Percentiles rank a stretch among this genome's conserved stretches.
phyloP scores from a whole-genome alignment of 2,329 filamentous ascomycete genomes.

The Epichloe gansuensis region DNA sequence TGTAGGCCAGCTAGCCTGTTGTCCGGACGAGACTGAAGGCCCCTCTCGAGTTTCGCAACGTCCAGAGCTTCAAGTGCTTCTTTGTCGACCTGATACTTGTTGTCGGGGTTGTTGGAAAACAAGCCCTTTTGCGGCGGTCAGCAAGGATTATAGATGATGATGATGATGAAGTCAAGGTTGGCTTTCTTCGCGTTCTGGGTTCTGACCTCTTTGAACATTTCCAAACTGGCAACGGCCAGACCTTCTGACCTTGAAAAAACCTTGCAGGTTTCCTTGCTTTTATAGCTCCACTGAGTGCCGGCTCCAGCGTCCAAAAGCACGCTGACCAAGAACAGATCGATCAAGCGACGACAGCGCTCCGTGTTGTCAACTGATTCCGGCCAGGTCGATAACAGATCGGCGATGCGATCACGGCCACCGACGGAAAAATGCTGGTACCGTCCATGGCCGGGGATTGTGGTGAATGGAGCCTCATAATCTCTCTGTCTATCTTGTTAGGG shows the following conservation, averaged over 20 bases:
- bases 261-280: conserved; percentile 75
- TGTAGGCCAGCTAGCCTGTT: conserved; percentile 79
- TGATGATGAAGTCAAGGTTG: not conserved
- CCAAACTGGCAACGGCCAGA: conserved; percentile 60
- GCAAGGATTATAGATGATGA: not conserved
- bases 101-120: conserved; percentile 70
- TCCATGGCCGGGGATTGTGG: conserved; percentile 69
- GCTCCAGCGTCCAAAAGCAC: conserved; percentile 80
- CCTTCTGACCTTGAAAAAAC: conserved; percentile 79
- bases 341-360: conserved; percentile 60
- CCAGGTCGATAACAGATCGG: conserved; percentile 58
- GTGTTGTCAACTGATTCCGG: conserved; percentile 54
- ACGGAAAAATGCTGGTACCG: conserved; percentile 75
- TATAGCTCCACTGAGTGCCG: conserved; percentile 83
- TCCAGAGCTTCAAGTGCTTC: conserved; percentile 64
- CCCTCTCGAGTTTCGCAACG: conserved; percentile 60
- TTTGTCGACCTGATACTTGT: conserved; percentile 84
- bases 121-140: conserved; percentile 41
- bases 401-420: conserved; percentile 62
- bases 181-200: conserved; percentile 12
- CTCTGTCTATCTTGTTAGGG: conserved; percentile 21
- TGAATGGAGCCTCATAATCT: conserved; percentile 43
- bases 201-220: conserved; percentile 75
- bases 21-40: conserved; percentile 67
- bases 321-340: conserved; percentile 68